Percentiles rank a stretch among this genome's conserved stretches.
phyloP scores from a whole-genome alignment of 768 basidiomycete genomes.

The Paxillus involutus region DNA sequence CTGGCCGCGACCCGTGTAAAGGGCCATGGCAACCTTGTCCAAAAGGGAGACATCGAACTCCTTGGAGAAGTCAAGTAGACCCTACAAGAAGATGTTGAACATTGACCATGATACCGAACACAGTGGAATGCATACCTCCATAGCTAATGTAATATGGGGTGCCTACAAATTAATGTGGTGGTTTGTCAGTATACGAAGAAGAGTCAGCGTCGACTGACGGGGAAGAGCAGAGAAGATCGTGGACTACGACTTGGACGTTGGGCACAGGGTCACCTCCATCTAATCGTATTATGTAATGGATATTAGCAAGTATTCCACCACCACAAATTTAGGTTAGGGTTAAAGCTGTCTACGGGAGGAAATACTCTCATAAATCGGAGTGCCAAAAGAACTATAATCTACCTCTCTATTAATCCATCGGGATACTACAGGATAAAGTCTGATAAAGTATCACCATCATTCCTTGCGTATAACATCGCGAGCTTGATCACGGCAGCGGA shows the following conservation, averaged over 20 bases:
- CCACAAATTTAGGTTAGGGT: background rate
- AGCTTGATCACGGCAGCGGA: too few species aligned
- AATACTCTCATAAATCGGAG: too few species aligned
- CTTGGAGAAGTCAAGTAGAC: slow-evolving; percentile 87
- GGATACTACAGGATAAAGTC: too few species aligned
- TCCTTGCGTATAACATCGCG: too few species aligned
- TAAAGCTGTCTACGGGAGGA: too few species aligned
- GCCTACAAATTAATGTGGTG: slow-evolving; percentile 1
- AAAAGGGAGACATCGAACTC: slow-evolving; percentile 92
- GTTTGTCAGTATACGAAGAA: slow-evolving; percentile 3
- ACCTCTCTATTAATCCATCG: too few species aligned
- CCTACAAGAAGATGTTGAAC: slow-evolving; percentile 42
- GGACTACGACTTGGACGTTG: slow-evolving; percentile 26
- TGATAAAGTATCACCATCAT: too few species aligned
- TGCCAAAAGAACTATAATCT: too few species aligned
- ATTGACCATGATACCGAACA: slow-evolving; percentile 1
- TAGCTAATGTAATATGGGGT: slow-evolving; percentile 17
- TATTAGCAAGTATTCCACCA: slow-evolving; percentile 13
- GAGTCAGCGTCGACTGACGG: slow-evolving; percentile 10
- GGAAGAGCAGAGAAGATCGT: slow-evolving; percentile 8
- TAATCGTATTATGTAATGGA: slow-evolving; percentile 35
- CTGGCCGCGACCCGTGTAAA: slow-evolving; percentile 81
- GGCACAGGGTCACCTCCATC: slow-evolving; percentile 33
- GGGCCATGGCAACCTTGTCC: slow-evolving; percentile 91
- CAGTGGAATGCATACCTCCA: slow-evolving; percentile 35